phyloP scores from a whole-genome alignment of 208 protist species.

The Phytomonas francai region DNA sequence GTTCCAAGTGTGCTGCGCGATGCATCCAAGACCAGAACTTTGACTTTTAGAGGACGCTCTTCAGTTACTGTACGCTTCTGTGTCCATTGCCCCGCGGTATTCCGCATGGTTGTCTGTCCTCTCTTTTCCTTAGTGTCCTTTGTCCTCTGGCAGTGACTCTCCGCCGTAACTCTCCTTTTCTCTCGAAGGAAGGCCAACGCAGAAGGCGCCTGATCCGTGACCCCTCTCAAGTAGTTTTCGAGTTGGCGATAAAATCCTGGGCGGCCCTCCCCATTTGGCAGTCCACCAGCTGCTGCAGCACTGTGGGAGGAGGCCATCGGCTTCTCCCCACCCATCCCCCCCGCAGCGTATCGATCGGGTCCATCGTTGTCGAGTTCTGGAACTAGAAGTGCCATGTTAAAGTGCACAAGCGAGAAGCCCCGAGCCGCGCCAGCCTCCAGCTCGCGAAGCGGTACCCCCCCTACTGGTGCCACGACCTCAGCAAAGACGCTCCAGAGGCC shows the following conservation, averaged over 20 bases:
- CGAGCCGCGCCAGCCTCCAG: slow-evolving; percentile 31
- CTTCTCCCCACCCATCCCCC: not conserved
- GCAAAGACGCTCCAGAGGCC: slow-evolving; percentile 44
- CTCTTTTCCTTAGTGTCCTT: not conserved
- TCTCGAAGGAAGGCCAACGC: not conserved
- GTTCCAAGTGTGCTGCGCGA: not conserved
- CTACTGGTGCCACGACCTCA: slow-evolving; percentile 32
- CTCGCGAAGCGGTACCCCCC: slow-evolving; percentile 30
- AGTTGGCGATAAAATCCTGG: not conserved
- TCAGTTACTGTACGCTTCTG: not conserved
- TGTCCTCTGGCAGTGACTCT: not conserved
- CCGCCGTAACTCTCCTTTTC: not conserved
- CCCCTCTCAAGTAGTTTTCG: not conserved
- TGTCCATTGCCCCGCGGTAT: not conserved
- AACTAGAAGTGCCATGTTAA: slow-evolving; percentile 42
- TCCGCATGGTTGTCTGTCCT: not conserved
- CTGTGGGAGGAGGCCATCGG: not conserved
- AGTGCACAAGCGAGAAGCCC: slow-evolving; percentile 29
- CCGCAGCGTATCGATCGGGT: not conserved
- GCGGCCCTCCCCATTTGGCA: not conserved
- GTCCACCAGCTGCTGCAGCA: not conserved
- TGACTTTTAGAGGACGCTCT: not conserved
- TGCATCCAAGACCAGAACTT: not conserved
- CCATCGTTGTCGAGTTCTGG: slow-evolving; percentile 27
- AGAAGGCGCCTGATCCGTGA: not conserved